Percentiles rank a stretch among this genome's conserved stretches.
Conservation (phyloP, 805 yeast genomes). For the Kuraishia molischiana region DNA sequence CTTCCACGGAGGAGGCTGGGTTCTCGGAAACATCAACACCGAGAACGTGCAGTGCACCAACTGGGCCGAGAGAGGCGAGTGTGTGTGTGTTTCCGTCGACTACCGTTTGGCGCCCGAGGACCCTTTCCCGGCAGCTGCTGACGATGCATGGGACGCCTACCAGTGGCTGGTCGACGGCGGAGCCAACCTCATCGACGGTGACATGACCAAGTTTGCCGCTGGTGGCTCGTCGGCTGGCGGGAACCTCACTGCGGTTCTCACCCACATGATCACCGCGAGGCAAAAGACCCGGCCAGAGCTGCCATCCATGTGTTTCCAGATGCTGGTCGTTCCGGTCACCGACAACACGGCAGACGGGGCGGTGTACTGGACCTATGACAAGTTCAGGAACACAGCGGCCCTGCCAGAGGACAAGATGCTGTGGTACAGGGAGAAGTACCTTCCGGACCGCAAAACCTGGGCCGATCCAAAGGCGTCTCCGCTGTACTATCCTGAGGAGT, state of each 20-base stretch:
- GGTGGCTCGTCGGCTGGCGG: constrained; percentile 37
- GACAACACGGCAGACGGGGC: constrained; percentile 25
- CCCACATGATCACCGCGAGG: constrained; percentile 17
- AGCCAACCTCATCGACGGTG: constrained; percentile 13
- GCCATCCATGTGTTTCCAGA: constrained; percentile 23
- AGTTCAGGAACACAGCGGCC: constrained; percentile 24
- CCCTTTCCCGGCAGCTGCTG: constrained; percentile 32
- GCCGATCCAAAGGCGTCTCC: constrained; percentile 26
- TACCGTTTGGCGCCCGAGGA: constrained; percentile 35
- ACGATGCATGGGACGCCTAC: constrained; percentile 25
- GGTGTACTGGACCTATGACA: constrained; percentile 22
- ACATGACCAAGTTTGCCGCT: constrained; percentile 20
- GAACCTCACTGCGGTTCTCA: constrained; percentile 18
- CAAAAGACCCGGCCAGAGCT: constrained; percentile 14
- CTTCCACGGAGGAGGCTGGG: constrained; percentile 39
- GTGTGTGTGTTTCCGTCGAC: constrained; percentile 30
- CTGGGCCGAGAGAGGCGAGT: constrained; percentile 19
- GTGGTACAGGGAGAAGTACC: constrained; percentile 27
- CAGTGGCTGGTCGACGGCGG: constrained; percentile 13
- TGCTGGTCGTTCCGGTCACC: constrained; percentile 29
- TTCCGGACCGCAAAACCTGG: constrained; percentile 25
- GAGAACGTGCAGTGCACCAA: constrained; percentile 30
- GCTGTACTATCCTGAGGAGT: constrained; percentile 22
- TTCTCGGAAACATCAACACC: constrained; percentile 26
- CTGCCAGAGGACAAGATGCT: constrained; percentile 30